Evolutionary conservation across 1,284 basidiomycete genomes (phyloP).

Genomic region (Pterula multifida): DNA sequence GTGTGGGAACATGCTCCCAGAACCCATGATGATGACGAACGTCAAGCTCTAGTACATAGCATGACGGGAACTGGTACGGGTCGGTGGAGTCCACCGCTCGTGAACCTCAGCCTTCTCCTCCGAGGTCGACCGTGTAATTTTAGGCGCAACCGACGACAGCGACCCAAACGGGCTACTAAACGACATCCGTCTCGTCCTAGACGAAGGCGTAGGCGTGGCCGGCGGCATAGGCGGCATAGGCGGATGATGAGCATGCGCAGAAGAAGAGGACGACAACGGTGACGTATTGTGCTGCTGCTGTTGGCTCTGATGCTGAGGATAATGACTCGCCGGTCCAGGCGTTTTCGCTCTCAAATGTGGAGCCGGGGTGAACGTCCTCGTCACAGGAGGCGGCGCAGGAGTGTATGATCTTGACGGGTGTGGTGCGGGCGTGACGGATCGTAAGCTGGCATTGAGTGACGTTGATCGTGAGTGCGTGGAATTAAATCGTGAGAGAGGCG

Average conservation of each 20-base stretch:
- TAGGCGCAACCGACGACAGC: slow-evolving; percentile 31
- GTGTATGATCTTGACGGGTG: slow-evolving; percentile 20
- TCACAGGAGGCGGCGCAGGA: slow-evolving; percentile 19
- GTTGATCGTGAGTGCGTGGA: slow-evolving; percentile 37
- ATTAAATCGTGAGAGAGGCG: slow-evolving; percentile 29
- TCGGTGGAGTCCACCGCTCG: slow-evolving; percentile 39
- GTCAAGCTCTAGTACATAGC: slow-evolving; percentile 2
- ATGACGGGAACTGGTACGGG: slow-evolving; percentile 11
- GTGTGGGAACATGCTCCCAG: slow-evolving; percentile 6
- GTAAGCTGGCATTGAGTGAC: slow-evolving; percentile 31
- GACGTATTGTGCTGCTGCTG: no score
- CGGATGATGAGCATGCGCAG: slow-evolving; percentile 15
- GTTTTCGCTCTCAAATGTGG: slow-evolving; percentile 18
- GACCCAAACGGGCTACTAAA: slow-evolving; percentile 26
- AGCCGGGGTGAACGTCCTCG: slow-evolving; percentile 24
- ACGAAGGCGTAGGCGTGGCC: slow-evolving; percentile 26
- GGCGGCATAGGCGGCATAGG: slow-evolving; percentile 25
- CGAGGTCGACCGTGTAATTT: slow-evolving; percentile 35
- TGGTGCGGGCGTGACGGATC: slow-evolving; percentile 37
- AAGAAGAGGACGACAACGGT: no score
- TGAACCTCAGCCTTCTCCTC: slow-evolving; percentile 40
- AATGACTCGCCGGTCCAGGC: slow-evolving; percentile 17
- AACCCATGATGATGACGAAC: slow-evolving; percentile 2
- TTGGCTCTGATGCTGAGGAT: slow-evolving; percentile 12
- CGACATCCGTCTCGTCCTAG: neutral